Evolutionary conservation across 2,329 filamentous ascomycete genomes (phyloP).

Genomic region (Calonectria leucothoes): DNA sequence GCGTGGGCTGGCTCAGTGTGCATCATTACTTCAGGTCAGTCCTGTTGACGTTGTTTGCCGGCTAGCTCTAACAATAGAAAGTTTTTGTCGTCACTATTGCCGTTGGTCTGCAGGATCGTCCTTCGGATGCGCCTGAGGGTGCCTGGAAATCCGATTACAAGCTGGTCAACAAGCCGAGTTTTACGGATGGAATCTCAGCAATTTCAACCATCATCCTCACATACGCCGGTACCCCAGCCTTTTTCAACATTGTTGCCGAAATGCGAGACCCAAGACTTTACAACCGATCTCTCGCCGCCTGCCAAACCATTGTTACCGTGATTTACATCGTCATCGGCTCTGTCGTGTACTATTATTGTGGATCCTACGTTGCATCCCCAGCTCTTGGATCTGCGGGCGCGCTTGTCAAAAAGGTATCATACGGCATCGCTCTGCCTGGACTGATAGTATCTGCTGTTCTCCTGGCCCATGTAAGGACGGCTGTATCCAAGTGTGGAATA

Average conservation of each 20-base stretch:
- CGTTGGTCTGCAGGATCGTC: slow-evolving; percentile 44
- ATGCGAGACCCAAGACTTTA: slow-evolving; percentile 45
- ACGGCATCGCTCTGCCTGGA: slow-evolving; percentile 49
- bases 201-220: slow-evolving; percentile 48
- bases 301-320: slow-evolving; percentile 39
- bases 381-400: slow-evolving; percentile 57
- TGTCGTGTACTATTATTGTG: slow-evolving; percentile 58
- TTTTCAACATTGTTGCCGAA: slow-evolving; percentile 45
- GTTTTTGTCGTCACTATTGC: slow-evolving; percentile 43
- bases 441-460: slow-evolving; percentile 37
- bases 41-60: background rate
- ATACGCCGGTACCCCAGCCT: slow-evolving; percentile 48
- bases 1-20: slow-evolving; percentile 40
- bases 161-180: slow-evolving; percentile 42
- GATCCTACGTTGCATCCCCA: slow-evolving; percentile 57
- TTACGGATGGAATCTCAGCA: slow-evolving; percentile 43
- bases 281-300: slow-evolving; percentile 37
- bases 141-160: slow-evolving; percentile 43
- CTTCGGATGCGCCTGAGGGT: slow-evolving; percentile 39
- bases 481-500: background rate
- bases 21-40: slow-evolving; percentile 33
- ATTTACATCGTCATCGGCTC: slow-evolving; percentile 46
- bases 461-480: slow-evolving; percentile 38
- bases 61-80: background rate
- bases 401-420: slow-evolving; percentile 55